phyloP scores from a whole-genome alignment of 208 protist species.

The Wallacemonas sp. region DNA sequence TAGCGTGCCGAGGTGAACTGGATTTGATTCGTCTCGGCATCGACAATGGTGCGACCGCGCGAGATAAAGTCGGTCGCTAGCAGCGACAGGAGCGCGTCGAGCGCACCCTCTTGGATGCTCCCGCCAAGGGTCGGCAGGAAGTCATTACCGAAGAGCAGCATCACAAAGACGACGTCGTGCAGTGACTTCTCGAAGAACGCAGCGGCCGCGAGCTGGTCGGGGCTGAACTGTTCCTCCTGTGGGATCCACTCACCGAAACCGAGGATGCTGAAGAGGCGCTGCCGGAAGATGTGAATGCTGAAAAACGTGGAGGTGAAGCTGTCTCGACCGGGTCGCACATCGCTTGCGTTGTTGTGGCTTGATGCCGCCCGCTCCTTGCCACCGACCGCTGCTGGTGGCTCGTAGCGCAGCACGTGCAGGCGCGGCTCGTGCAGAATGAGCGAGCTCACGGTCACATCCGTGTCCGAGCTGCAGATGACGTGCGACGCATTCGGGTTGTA shows the following conservation, averaged over 20 bases:
- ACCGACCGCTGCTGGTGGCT: conserved; percentile 71
- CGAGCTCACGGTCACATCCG: conserved; percentile 97
- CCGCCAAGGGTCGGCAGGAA: conserved; percentile 97
- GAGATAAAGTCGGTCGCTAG: conserved; percentile 85
- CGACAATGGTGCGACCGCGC: conserved; percentile 63
- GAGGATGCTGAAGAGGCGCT: conserved; percentile 58
- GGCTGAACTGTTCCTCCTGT: conserved; percentile 7
- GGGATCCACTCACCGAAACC: not conserved
- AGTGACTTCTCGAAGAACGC: conserved; percentile 63
- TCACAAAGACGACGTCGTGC: conserved; percentile 98
- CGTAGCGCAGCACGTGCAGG: conserved; percentile 97
- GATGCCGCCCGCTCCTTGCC: conserved; percentile 29
- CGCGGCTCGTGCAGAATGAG: conserved; percentile 98
- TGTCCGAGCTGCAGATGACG: conserved; percentile 98
- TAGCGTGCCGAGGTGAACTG: conserved; percentile 77
- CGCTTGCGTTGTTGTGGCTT: conserved; percentile 9
- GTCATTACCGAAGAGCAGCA: conserved; percentile 99
- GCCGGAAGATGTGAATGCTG: conserved; percentile 82
- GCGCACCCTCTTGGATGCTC: conserved; percentile 92
- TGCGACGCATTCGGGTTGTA: conserved; percentile 98
- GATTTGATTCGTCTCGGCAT: conserved; percentile 73
- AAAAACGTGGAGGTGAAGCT: conserved; percentile 84
- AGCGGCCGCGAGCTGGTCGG: conserved; percentile 14
- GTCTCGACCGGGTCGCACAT: conserved; percentile 27
- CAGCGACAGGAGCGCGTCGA: conserved; percentile 88